Evolutionary conservation across 129 eudicot species (phyloP).

Genomic region (Flaveria trinervia): DNA sequence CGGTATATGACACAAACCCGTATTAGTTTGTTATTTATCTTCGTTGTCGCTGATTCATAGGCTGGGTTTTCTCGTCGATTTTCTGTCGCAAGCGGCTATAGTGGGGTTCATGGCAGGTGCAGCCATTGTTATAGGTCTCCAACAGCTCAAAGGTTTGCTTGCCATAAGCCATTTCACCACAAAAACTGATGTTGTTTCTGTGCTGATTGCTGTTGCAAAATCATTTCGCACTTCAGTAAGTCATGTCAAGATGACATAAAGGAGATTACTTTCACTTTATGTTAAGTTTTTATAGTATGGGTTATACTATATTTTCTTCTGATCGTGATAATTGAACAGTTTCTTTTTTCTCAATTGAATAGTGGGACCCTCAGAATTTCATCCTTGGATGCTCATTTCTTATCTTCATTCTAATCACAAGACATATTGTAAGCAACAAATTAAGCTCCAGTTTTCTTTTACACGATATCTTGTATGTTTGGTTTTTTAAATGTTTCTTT

Average conservation of each 20-base stretch:
- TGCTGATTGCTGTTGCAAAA: slow-evolving; percentile 53
- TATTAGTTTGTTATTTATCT: neutral
- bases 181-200: slow-evolving; percentile 66
- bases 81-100: slow-evolving; percentile 77
- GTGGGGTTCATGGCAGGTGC: slow-evolving; percentile 88
- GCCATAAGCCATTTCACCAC: slow-evolving; percentile 61
- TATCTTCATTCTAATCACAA: slow-evolving; percentile 50
- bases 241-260: slow-evolving; percentile 23
- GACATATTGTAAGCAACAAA: slow-evolving; percentile 45
- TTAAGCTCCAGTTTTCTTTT: neutral
- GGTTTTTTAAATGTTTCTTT: neutral
- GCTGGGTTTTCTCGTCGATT: slow-evolving; percentile 74
- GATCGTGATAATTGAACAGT: neutral
- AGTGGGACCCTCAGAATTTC: slow-evolving; percentile 61
- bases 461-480: neutral
- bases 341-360: slow-evolving; percentile 5
- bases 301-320: neutral
- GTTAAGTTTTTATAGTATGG: neutral
- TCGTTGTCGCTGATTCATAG: slow-evolving; percentile 33
- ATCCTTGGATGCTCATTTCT: slow-evolving; percentile 62
- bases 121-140: slow-evolving; percentile 72
- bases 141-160: slow-evolving; percentile 65
- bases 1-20: neutral
- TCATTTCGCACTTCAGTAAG: slow-evolving; percentile 56
- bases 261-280: neutral